These are phyloP conservation scores for Thermoascus crustaceus DNA, from an alignment of 2,329 filamentous ascomycete species.

Conservation along the genomic window DNA sequence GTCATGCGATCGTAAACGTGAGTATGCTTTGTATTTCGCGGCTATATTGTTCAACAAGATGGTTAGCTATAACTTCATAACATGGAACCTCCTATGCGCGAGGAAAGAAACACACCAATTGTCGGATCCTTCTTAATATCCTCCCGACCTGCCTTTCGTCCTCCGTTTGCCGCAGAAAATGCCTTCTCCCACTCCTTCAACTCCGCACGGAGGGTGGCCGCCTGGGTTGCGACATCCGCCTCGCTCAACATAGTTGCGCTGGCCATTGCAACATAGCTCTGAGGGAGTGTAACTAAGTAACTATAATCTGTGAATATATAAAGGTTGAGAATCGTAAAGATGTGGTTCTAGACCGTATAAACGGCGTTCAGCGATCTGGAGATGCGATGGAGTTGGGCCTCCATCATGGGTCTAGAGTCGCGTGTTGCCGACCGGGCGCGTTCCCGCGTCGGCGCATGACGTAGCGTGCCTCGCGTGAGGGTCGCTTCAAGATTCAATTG, in stretches of 20 bases:
- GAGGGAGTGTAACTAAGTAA: neutral
- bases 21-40: constrained; percentile 42
- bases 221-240: constrained; percentile 18
- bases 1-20: constrained; percentile 32
- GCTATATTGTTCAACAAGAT: too few species aligned
- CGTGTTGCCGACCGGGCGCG: neutral
- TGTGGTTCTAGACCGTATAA: neutral
- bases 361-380: neutral
- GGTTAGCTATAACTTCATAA: too few species aligned
- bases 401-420: too few species aligned
- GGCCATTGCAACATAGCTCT: neutral
- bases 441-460: neutral
- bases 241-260: constrained; percentile 13
- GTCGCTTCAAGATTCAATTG: neutral
- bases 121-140: constrained; percentile 41
- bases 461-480: neutral
- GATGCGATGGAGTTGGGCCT: too few species aligned
- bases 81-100: neutral
- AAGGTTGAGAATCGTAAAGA: neutral
- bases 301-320: too few species aligned
- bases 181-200: constrained; percentile 42
- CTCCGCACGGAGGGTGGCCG: constrained; percentile 31
- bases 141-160: constrained; percentile 36
- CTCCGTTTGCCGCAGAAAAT: constrained; percentile 35
- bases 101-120: constrained; percentile 28